Base-by-base conservation (phyloP, 1,284 basidiomycete species). In the Meripilus lineatus region DNA sequence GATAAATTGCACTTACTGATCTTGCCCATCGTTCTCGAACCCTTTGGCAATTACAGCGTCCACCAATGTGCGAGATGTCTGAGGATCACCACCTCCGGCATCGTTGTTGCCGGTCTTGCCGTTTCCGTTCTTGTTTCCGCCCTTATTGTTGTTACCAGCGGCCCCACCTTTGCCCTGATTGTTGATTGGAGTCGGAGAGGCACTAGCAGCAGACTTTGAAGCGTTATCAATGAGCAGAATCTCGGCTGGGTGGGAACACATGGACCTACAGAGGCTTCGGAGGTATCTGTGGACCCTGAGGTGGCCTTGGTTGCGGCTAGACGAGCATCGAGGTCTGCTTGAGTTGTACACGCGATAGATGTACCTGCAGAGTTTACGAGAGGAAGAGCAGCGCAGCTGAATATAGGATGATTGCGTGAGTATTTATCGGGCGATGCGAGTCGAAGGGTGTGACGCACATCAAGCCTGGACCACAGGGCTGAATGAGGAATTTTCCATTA, bases 291-390 rank as follows among this genome's bases (percentile, higher is more conserved):
- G 6, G 63, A 64, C 38, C 69, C 66, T n/a, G n/a, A n/a, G n/a
- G n/a, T n/a, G n/a, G n/a, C n/a, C n/a, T n/a, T n/a, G 23, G 71
- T 69, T 14, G 69, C 71, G 24, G 62, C 61, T 41, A 72, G 68
- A 33, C 71, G 68, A 0, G 62, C 48, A 37, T 64, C 55, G 43
- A 67, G 48, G 50, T 75, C 69, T 8, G 59, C 54, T 32, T 57
- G 57, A 2, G 74, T 74, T 10, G 68, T 69, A 56, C 76, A 79
- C 37, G 70, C 62, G 40, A 77, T 62, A 42, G 54, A 66, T 15
- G 73, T 74, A 20, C 77, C 78, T 3, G 64, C 51, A 36, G 54
- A 60, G 58, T 79, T 77, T 25, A 79, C 74, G 24, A 80, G 66
- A 14, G 78, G 78, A 26, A 80, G 68, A 1, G 75, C 75, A 22